Evolutionary conservation across 2,329 filamentous ascomycete species (phyloP), one percentile per base, ranked within the genome.

Genomic region (Aspergillus ochraceus): DNA sequence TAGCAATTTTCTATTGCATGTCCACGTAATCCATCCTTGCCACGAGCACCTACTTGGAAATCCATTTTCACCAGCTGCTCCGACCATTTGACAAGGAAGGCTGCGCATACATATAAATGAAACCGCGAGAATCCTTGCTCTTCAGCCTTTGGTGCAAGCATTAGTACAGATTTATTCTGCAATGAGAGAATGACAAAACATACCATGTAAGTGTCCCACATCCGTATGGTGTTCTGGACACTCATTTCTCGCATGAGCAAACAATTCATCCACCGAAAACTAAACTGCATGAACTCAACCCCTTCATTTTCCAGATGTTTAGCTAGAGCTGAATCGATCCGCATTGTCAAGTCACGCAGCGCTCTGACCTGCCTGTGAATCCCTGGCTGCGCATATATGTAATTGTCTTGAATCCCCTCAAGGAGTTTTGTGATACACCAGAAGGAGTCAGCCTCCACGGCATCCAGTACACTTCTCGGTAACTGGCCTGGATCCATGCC

Each of bases 171-270:
- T 20, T 19, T 46, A 14, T 2, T 29, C 51, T 19, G 29, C 47
- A 22, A 50, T 30, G 30, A n/a, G 24, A 58, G 57, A 30, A 29
- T 4, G 49, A 19, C 32, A 10, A 22, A 42, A 51, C 54, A 78
- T 81, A 97, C 94, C 80, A 99, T 86, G 79, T 99, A 99, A 26
- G 95, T 99, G 77, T 99, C 95, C 95, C 95, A 99, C 95, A 99
- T 99, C 68, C 95, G 85, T 64, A 99, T 96, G 0, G 92, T 97
- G 74, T 97, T 98, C 75, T 89, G 91, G 59, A 99, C 94, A 73
- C 90, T 97, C 65, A 99, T 90, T 79, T 99, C 95, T 64, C 95
- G 86, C 95, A 99, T 99, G 65, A 99, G 82, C 55, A 99, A 85
- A 76, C 95, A 99, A 71, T 99, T 99, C 95, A 99, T 99, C 95